These are phyloP conservation scores for Closterium sp. DNA, from an alignment of 139 green algal species.

Conservation along the genomic window DNA sequence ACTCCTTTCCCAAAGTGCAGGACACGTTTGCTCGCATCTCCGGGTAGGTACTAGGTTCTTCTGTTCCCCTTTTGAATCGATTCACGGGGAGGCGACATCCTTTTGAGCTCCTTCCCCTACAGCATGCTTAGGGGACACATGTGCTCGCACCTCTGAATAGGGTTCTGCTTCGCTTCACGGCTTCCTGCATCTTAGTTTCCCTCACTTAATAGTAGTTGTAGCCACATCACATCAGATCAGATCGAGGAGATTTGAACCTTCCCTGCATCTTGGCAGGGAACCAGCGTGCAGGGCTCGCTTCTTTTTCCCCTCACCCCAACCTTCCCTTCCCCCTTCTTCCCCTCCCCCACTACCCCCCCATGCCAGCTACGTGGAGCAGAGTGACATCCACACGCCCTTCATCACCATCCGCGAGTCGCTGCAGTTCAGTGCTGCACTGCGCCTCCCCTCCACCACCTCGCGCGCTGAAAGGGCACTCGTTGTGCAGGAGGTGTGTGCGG, in stretches of 20 bases:
- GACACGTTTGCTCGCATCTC: constrained; percentile 49
- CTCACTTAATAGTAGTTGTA: too few relatives aligned
- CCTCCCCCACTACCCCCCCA: neutral
- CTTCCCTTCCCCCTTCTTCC: neutral
- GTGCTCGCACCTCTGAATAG: constrained; percentile 25
- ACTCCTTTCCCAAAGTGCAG: constrained; percentile 31
- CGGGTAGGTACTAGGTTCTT: neutral
- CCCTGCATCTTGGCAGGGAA: too few relatives aligned
- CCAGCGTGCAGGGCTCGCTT: too few relatives aligned
- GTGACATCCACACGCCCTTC: too few relatives aligned
- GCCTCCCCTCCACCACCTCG: constrained; percentile 14
- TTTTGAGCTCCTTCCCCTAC: constrained; percentile 48
- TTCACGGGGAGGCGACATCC: constrained; percentile 27
- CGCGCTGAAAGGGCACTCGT: neutral
- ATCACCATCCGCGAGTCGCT: neutral
- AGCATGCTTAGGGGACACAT: too few relatives aligned
- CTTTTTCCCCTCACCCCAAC: neutral
- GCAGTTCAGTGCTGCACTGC: constrained; percentile 7
- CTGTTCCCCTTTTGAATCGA: too few relatives aligned
- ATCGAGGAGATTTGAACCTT: too few relatives aligned
- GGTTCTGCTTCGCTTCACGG: too few relatives aligned
- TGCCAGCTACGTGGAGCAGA: too few relatives aligned
- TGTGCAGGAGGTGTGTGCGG: neutral
- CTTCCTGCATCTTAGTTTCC: too few relatives aligned
- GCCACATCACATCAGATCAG: too few relatives aligned